Evolutionary conservation across 2,329 filamentous ascomycete species (phyloP).

Genomic region (Trichophyton verrucosum): DNA sequence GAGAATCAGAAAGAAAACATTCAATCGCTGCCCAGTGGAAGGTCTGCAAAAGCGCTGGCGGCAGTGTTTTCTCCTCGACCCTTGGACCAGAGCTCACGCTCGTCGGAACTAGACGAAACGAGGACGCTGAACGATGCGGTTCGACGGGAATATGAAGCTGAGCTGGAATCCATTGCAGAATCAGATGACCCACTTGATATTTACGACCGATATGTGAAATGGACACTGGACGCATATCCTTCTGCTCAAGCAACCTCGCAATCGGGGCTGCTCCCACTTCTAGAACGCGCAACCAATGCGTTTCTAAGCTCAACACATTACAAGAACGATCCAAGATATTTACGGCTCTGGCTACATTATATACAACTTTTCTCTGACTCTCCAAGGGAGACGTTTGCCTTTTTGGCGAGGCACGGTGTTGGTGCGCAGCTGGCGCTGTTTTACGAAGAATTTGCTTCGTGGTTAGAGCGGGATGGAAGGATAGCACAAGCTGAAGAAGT

Average conservation of each 20-base stretch:
- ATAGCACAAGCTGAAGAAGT: conserved; percentile 92
- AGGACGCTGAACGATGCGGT: conserved; percentile 66
- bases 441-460: conserved; percentile 93
- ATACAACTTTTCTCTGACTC: conserved; percentile 84
- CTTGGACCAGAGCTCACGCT: conserved; percentile 18
- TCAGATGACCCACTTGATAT: conserved; percentile 91
- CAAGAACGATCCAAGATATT: conserved; percentile 86
- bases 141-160: conserved; percentile 73
- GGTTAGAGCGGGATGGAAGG: conserved; percentile 71
- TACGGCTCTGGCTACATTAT: conserved; percentile 89
- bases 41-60: conserved; percentile 80
- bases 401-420: conserved; percentile 75
- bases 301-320: conserved; percentile 81
- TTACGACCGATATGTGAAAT: conserved; percentile 92
- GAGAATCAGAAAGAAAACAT: conserved; percentile 98
- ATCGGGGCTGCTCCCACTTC: conserved; percentile 75
- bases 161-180: conserved; percentile 65
- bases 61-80: conserved; percentile 54
- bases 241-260: conserved; percentile 83
- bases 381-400: conserved; percentile 86
- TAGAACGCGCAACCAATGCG: conserved; percentile 84
- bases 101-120: conserved; percentile 50
- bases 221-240: conserved; percentile 91
- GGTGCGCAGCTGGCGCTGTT: conserved; percentile 80
- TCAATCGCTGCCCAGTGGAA: conserved; percentile 73